A percentile compares a stretch with the other conserved stretches of the same genome.
These are phyloP conservation scores for Panicum virgatum DNA, from an alignment of 202 grass and related monocot genomes.

Conservation along the genomic window DNA sequence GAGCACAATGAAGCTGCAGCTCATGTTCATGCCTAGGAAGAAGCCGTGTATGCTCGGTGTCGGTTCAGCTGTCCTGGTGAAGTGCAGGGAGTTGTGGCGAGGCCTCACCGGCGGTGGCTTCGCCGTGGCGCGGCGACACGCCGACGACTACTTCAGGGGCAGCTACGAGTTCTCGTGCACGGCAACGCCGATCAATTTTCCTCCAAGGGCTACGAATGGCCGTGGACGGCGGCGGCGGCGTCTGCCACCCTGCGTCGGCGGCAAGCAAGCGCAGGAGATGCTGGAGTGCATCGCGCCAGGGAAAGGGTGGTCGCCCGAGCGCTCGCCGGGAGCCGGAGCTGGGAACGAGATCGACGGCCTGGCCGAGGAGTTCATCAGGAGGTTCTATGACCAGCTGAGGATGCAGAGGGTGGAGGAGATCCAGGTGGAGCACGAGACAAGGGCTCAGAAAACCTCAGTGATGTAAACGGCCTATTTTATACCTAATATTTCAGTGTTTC, in stretches of 20 bases:
- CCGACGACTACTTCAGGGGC: slow-evolving; percentile 27
- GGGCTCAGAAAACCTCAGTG: not conserved
- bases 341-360: slow-evolving; percentile 30
- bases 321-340: not conserved
- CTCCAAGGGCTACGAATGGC: not conserved
- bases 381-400: slow-evolving; percentile 50
- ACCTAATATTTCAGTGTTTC: not conserved
- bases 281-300: not conserved
- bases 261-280: slow-evolving; percentile 17
- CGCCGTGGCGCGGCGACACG: not conserved
- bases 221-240: not conserved
- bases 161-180: slow-evolving; percentile 46
- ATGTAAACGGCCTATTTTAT: not conserved
- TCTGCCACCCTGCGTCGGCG: slow-evolving; percentile 27
- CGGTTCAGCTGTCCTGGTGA: not conserved
- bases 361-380: slow-evolving; percentile 65
- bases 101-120: not conserved
- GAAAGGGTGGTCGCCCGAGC: not conserved
- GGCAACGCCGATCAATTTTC: not conserved
- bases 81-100: slow-evolving; percentile 31
- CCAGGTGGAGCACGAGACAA: not conserved
- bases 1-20: slow-evolving; percentile 3
- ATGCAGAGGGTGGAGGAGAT: not conserved
- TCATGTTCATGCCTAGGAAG: slow-evolving; percentile 8
- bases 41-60: not conserved